A percentile compares a stretch with the other conserved stretches of the same genome.
phyloP scores from a whole-genome alignment of 768 basidiomycete genomes.

The Suillus plorans region DNA sequence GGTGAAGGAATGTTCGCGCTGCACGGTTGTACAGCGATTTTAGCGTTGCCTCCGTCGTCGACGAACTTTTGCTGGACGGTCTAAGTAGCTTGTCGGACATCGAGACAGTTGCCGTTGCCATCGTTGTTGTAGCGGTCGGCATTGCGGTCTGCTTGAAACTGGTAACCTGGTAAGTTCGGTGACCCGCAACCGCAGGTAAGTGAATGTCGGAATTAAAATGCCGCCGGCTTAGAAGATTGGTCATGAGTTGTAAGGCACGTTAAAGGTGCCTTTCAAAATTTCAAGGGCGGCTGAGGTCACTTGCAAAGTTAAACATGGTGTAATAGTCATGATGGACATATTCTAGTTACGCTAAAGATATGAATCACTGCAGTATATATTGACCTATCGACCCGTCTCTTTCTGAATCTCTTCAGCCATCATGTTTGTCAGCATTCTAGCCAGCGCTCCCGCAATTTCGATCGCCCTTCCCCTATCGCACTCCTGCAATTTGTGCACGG shows the following conservation, averaged over 20 bases:
- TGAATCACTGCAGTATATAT: neutral
- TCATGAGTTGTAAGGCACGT: neutral
- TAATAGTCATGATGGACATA: neutral
- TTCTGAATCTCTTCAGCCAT: slow-evolving; percentile 19
- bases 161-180: too few relatives aligned
- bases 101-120: slow-evolving; percentile 18
- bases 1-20: slow-evolving; percentile 74
- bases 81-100: slow-evolving; percentile 34
- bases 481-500: slow-evolving; percentile 34
- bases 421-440: slow-evolving; percentile 40
- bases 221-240: neutral
- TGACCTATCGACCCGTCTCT: neutral
- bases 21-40: slow-evolving; percentile 77
- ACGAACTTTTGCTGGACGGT: slow-evolving; percentile 20
- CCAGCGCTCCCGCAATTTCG: slow-evolving; percentile 39
- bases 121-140: slow-evolving; percentile 49
- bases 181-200: too few relatives aligned
- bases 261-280: neutral
- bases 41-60: slow-evolving; percentile 48
- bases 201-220: too few relatives aligned
- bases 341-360: neutral
- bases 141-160: slow-evolving; percentile 26
- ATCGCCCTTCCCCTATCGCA: slow-evolving; percentile 33
- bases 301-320: neutral
- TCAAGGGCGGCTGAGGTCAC: neutral